Evolutionary conservation across 352 stramenopile species (phyloP).

Genomic region (Globisporangium nodosum): DNA sequence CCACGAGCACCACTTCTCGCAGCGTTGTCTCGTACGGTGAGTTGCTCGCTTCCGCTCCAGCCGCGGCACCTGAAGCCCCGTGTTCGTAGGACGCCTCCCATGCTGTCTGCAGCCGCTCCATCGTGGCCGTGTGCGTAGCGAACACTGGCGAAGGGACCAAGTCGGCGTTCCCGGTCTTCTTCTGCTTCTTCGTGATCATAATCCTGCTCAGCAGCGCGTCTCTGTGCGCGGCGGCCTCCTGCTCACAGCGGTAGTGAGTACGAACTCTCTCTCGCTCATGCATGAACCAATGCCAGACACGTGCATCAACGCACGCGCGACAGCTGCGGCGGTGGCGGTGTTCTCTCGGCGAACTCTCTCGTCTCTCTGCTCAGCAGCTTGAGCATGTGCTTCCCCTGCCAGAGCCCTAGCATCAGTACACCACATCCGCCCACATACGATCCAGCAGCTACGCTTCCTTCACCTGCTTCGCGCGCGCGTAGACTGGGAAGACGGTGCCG

Average conservation of each 20-base stretch:
- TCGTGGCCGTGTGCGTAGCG: constrained; percentile 8
- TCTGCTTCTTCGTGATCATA: constrained; percentile 11
- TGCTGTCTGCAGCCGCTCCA: constrained; percentile 21
- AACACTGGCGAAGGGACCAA: neutral
- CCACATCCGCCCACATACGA: too few species aligned
- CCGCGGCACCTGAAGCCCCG: neutral
- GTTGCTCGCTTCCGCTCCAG: neutral
- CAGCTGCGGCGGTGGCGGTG: constrained; percentile 24
- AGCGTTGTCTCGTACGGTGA: constrained; percentile 24
- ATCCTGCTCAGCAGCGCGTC: constrained; percentile 39
- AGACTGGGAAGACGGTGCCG: constrained; percentile 40
- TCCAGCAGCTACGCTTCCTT: neutral
- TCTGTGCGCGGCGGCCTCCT: constrained; percentile 27
- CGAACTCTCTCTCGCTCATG: neutral
- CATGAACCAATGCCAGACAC: neutral
- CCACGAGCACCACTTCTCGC: constrained; percentile 37
- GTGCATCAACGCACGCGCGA: constrained; percentile 19
- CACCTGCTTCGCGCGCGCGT: constrained; percentile 48
- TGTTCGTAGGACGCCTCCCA: constrained; percentile 11
- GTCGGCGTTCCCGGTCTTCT: neutral
- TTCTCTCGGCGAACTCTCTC: constrained; percentile 18
- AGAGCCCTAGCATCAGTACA: too few species aligned
- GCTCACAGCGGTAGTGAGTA: neutral
- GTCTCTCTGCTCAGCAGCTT: constrained; percentile 31
- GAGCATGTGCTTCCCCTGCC: constrained; percentile 37